A percentile compares a stretch with the other conserved stretches of the same genome.
Evolutionary conservation across 371 early-diverging fungal genomes (phyloP).

Genomic region (Mucor racemosus): DNA sequence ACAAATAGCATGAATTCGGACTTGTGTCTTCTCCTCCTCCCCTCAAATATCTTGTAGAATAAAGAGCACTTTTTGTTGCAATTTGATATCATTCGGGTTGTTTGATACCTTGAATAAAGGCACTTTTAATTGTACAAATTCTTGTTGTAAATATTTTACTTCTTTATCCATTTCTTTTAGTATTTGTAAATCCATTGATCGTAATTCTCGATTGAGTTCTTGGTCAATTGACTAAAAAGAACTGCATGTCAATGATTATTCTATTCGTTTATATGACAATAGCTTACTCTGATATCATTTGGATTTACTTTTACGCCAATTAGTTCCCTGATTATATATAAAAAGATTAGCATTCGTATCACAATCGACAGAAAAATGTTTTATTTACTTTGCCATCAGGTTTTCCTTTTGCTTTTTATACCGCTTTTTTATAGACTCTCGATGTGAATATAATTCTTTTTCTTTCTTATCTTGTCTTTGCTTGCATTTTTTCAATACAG

Average conservation of each 20-base stretch:
- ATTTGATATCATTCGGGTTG: constrained; percentile 32
- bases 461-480: constrained; percentile 44
- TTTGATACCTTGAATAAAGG: constrained; percentile 44
- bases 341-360: too few relatives aligned
- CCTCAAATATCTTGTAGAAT: constrained; percentile 42
- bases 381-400: constrained; percentile 41
- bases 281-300: constrained; percentile 3
- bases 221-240: constrained; percentile 27
- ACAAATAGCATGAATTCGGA: constrained; percentile 7
- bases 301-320: constrained; percentile 14
- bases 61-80: constrained; percentile 46
- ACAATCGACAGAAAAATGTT: not conserved
- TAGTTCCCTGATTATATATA: constrained; percentile 8
- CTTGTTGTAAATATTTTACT: constrained; percentile 31
- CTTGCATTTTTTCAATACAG: constrained; percentile 34
- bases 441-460: constrained; percentile 33
- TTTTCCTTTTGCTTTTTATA: constrained; percentile 37
- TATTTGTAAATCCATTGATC: constrained; percentile 37
- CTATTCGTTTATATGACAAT: not conserved
- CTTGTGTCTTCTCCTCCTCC: not conserved
- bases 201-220: constrained; percentile 31
- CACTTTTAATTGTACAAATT: constrained; percentile 40
- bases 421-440: constrained; percentile 31
- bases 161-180: constrained; percentile 44
- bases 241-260: not conserved